Evolutionary conservation across 2,329 filamentous ascomycete species (phyloP), one percentile per base, ranked within the genome.

Genomic region (Lasiodiplodia sp.): DNA sequence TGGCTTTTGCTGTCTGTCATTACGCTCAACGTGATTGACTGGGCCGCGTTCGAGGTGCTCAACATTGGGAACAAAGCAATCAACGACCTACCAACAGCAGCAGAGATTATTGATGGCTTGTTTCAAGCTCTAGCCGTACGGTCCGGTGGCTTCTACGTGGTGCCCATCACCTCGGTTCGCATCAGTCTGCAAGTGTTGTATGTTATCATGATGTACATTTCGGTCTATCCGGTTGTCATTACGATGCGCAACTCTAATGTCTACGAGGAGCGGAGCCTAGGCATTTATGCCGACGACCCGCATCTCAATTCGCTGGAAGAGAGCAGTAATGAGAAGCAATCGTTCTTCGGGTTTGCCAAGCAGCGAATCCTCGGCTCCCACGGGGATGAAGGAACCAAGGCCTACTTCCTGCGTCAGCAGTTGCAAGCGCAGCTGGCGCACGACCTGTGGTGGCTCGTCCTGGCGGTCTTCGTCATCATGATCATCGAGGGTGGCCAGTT

Each of bases 171-270:
- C 3, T 75, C 74, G 0, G 79, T 88, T 2, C 86, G 84, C 47
- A 85, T 87, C 5, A 84, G 82, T 2, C 82, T 88, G 0, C 87
- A 88, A 69, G 83, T 89, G 44, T 83, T 87, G 40, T 86, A 88
- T 68, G 79, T 90, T 0, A 82, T 88, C 55, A 90, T 90, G 88
- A 90, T 90, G 88, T 90, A 89, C 76, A 88, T 90, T 57, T 85
- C 85, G 5, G 84, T 87, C 4, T 88, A 87, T 69, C 88, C 88
- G 0, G 86, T 89, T 38, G 87, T 87, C 16, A 88, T 90, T 65
- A 87, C 83, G 21, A 88, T 90, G 77, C 84, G 88, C 53, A 84
- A 86, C 66, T 86, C 84, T 38, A 89, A 75, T 57, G 85, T 87
- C 4, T 90, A 90, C 75, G 87, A 90, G 76, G 88, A 90, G 74